Percentiles rank a stretch among this genome's conserved stretches.
phyloP scores from a whole-genome alignment of 202 grass and related monocot species.

The Cymbopogon flexuosus region DNA sequence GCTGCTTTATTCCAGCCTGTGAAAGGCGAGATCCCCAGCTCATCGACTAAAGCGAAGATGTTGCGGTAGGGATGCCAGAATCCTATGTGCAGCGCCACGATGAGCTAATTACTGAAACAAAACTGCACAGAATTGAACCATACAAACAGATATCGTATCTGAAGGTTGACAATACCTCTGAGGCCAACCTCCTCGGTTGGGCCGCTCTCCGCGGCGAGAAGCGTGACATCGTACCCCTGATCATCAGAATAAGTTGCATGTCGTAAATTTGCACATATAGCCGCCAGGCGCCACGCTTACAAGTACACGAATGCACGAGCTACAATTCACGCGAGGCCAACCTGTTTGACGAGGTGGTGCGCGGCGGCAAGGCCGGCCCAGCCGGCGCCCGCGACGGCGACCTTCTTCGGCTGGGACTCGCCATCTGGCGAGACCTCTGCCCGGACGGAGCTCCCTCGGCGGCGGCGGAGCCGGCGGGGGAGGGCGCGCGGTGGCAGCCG shows the following conservation, averaged over 20 bases:
- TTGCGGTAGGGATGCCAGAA: conserved; percentile 83
- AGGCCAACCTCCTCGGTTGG: conserved; percentile 62
- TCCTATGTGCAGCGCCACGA: conserved; percentile 31
- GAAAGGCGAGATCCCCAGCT: conserved; percentile 72
- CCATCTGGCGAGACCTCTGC: conserved; percentile 20
- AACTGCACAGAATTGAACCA: background rate
- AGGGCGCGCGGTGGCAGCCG: background rate
- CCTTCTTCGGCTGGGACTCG: conserved; percentile 36
- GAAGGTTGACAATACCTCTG: conserved; percentile 40
- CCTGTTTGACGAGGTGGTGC: conserved; percentile 75
- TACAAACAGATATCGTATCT: background rate
- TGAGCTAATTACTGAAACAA: background rate
- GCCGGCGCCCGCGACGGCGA: conserved; percentile 63
- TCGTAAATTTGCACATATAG: background rate
- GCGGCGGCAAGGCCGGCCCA: conserved; percentile 71
- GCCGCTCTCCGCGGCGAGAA: conserved; percentile 48
- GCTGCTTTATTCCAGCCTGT: conserved; percentile 65
- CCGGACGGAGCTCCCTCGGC: conserved; percentile 16
- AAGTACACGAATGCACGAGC: background rate
- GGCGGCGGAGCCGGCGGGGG: background rate
- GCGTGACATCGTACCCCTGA: conserved; percentile 72
- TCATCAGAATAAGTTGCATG: background rate
- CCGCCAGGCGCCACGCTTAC: too few relatives aligned
- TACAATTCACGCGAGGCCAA: background rate
- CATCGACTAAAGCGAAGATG: conserved; percentile 68